Conservation (phyloP, 2,329 filamentous ascomycete species). For the Curvularia sp. region DNA sequence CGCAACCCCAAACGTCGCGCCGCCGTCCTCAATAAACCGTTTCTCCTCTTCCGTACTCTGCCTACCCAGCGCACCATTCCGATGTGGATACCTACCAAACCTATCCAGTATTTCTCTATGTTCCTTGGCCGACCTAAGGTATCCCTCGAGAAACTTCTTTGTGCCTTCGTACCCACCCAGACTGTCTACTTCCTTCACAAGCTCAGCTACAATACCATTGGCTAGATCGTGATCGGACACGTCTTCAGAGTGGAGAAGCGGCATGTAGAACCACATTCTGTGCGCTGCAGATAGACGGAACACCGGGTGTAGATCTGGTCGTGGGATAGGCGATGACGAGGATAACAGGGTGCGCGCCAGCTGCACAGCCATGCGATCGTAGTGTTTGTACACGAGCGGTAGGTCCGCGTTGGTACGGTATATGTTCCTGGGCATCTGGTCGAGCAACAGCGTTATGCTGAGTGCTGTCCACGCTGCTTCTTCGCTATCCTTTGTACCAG, state of each 20-base stretch:
- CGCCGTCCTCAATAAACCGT: conserved; percentile 57
- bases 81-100: conserved; percentile 67
- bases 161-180: conserved; percentile 38
- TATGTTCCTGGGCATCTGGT: conserved; percentile 69
- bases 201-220: conserved; percentile 39
- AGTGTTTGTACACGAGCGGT: conserved; percentile 60
- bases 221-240: conserved; percentile 54
- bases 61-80: conserved; percentile 61
- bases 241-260: conserved; percentile 66
- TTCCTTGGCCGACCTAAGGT: conserved; percentile 51
- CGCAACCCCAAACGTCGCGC: conserved; percentile 52
- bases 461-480: conserved; percentile 52
- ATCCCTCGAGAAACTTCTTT: conserved; percentile 38
- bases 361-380: conserved; percentile 62
- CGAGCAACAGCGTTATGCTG: conserved; percentile 64
- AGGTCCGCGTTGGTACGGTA: conserved; percentile 59
- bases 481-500: conserved; percentile 20
- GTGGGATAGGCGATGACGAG: conserved; percentile 24
- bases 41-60: conserved; percentile 59
- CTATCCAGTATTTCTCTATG: conserved; percentile 60
- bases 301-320: conserved; percentile 40
- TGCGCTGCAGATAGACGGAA: conserved; percentile 47
- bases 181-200: conserved; percentile 45
- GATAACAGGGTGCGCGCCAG: conserved; percentile 52
- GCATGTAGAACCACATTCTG: conserved; percentile 65